A percentile compares a stretch with the other conserved stretches of the same genome.
Evolutionary conservation across 2,329 filamentous ascomycete genomes (phyloP).

Genomic region (Diaporthe destruens): DNA sequence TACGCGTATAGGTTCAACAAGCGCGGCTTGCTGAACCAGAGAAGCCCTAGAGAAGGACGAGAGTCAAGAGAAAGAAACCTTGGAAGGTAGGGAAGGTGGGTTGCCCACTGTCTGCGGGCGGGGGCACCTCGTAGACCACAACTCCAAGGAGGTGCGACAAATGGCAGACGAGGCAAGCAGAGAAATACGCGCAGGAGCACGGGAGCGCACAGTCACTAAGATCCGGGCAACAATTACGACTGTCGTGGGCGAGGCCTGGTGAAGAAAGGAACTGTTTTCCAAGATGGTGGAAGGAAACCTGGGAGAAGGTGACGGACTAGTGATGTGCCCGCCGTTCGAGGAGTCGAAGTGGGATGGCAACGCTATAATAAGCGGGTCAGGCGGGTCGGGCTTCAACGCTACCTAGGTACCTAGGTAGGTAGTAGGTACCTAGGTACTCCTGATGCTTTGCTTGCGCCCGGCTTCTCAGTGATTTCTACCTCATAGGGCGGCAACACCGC

Average conservation of each 20-base stretch:
- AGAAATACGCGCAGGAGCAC: conserved; percentile 11
- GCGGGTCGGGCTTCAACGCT: conserved; percentile 24
- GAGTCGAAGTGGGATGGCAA: not conserved
- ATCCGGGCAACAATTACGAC: conserved; percentile 36
- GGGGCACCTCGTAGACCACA: conserved; percentile 22
- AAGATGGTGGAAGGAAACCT: not conserved
- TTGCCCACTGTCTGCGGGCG: conserved; percentile 25
- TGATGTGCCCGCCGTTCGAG: conserved; percentile 1
- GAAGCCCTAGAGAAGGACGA: conserved; percentile 31
- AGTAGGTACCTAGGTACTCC: too few species aligned
- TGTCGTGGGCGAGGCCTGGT: conserved; percentile 27
- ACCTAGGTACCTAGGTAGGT: too few species aligned
- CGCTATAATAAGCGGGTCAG: not conserved
- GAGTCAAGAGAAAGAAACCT: conserved; percentile 29
- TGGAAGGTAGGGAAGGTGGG: conserved; percentile 11
- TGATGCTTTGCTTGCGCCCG: not conserved
- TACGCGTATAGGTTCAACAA: conserved; percentile 30
- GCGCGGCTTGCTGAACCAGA: conserved; percentile 36
- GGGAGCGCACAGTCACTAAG: conserved; percentile 33
- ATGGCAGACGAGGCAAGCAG: conserved; percentile 30
- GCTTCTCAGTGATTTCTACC: not conserved
- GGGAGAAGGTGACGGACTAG: not conserved
- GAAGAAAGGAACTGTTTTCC: not conserved
- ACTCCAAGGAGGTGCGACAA: conserved; percentile 23
- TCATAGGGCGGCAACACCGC: not conserved